These are phyloP conservation scores for Anthoceros angustus DNA, from an alignment of 225 moss, liverwort and hornwort genomes.

Conservation along the genomic window DNA sequence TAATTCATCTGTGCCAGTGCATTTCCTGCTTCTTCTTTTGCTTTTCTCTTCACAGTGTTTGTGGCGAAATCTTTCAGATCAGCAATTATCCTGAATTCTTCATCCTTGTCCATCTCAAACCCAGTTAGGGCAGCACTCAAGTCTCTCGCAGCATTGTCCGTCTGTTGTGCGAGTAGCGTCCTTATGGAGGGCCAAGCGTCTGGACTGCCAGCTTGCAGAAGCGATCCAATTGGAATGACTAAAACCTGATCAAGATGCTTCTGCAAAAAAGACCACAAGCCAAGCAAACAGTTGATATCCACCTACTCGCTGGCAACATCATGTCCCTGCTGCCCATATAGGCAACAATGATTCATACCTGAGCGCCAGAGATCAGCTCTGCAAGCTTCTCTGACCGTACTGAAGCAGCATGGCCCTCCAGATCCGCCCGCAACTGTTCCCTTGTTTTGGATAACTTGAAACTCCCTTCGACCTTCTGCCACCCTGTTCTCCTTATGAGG, in stretches of 20 bases:
- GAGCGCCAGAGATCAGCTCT: slow-evolving; percentile 23
- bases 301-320: background rate
- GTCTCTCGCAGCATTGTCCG: slow-evolving; percentile 20
- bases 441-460: slow-evolving; percentile 32
- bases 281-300: background rate
- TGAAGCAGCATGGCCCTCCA: slow-evolving; percentile 35
- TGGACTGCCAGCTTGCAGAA: slow-evolving; percentile 63
- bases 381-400: slow-evolving; percentile 46
- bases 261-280: slow-evolving; percentile 17
- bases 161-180: slow-evolving; percentile 43
- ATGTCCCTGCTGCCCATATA: background rate
- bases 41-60: slow-evolving; percentile 54
- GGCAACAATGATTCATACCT: slow-evolving; percentile 9
- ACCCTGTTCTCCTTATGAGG: slow-evolving; percentile 43
- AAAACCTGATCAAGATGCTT: slow-evolving; percentile 36
- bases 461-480: slow-evolving; percentile 27
- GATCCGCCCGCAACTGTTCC: slow-evolving; percentile 67
- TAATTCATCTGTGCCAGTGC: slow-evolving; percentile 78
- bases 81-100: slow-evolving; percentile 21
- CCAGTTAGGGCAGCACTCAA: slow-evolving; percentile 42
- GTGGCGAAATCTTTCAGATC: slow-evolving; percentile 32
- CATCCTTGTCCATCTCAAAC: slow-evolving; percentile 47
- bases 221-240: slow-evolving; percentile 41
- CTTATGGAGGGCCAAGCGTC: slow-evolving; percentile 65
- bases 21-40: slow-evolving; percentile 68